These are phyloP conservation scores for Pichia scutulata DNA, from an alignment of 805 yeast species.

Conservation along the genomic window DNA sequence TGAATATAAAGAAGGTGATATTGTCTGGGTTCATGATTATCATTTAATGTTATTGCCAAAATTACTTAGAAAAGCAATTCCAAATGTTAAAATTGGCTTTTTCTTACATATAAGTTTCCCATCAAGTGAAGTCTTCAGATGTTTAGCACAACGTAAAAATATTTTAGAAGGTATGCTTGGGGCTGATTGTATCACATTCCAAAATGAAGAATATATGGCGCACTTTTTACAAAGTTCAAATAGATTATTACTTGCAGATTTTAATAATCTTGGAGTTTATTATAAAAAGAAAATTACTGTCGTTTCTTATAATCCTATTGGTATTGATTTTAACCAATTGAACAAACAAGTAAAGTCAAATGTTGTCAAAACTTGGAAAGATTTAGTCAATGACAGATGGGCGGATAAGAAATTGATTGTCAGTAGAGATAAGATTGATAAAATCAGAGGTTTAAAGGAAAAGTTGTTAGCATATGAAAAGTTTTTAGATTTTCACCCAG, in stretches of 20 bases:
- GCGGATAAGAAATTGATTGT: constrained; percentile 60
- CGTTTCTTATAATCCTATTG: constrained; percentile 62
- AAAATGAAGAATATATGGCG: constrained; percentile 86
- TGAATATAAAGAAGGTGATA: constrained; percentile 64
- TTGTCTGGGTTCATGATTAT: constrained; percentile 91
- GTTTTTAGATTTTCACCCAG: constrained; percentile 66
- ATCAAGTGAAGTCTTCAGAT: constrained; percentile 88
- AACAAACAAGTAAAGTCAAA: constrained; percentile 36
- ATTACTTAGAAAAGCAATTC: constrained; percentile 69
- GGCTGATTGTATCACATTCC: constrained; percentile 82
- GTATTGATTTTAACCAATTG: constrained; percentile 64
- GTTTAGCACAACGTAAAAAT: constrained; percentile 78
- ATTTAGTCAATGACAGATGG: constrained; percentile 75
- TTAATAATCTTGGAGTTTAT: constrained; percentile 52
- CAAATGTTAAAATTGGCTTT: constrained; percentile 82
- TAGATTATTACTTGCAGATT: constrained; percentile 75
- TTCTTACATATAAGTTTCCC: constrained; percentile 94
- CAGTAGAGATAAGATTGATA: constrained; percentile 82
- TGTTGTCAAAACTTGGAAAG: constrained; percentile 55
- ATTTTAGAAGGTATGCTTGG: constrained; percentile 80
- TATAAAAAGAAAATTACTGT: constrained; percentile 51
- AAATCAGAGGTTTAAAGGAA: constrained; percentile 80
- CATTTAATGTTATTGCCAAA: constrained; percentile 81
- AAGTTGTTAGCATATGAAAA: constrained; percentile 81
- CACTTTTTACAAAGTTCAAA: constrained; percentile 91